A percentile compares a stretch with the other conserved stretches of the same genome.
These are phyloP conservation scores for Clarireedia hainanense DNA, from an alignment of 2,329 filamentous ascomycete species.

Conservation along the genomic window DNA sequence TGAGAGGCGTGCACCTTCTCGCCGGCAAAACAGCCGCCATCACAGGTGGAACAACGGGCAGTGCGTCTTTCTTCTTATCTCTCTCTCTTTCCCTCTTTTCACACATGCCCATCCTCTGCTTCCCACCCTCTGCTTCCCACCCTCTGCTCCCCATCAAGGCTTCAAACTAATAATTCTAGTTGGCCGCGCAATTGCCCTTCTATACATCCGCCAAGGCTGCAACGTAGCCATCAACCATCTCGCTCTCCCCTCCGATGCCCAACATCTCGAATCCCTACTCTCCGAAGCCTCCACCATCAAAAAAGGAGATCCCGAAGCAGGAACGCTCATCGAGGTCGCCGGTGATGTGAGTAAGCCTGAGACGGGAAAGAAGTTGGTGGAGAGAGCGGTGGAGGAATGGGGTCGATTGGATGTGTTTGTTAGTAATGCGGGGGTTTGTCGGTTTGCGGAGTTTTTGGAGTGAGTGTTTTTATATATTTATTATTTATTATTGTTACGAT, in stretches of 20 bases:
- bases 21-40: slow-evolving; percentile 9
- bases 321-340: slow-evolving; percentile 55
- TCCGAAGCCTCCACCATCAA: slow-evolving; percentile 44
- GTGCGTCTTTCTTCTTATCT: not conserved
- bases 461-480: slow-evolving; percentile 29
- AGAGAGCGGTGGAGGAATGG: slow-evolving; percentile 53
- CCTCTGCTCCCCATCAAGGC: not conserved
- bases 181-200: slow-evolving; percentile 74
- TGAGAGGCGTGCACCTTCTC: not conserved
- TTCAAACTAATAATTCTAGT: slow-evolving; percentile 37
- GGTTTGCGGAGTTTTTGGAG: slow-evolving; percentile 80
- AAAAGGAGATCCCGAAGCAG: slow-evolving; percentile 33
- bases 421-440: slow-evolving; percentile 81
- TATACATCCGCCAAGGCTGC: slow-evolving; percentile 70
- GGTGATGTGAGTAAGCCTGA: slow-evolving; percentile 73
- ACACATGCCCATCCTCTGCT: not conserved
- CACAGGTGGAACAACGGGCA: slow-evolving; percentile 10
- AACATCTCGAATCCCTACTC: slow-evolving; percentile 46
- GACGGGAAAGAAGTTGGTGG: slow-evolving; percentile 62
- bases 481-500: slow-evolving; percentile 8
- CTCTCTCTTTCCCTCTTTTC: not conserved
- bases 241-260: slow-evolving; percentile 44
- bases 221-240: slow-evolving; percentile 77
- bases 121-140: slow-evolving; percentile 46
- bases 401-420: slow-evolving; percentile 69